Conservation (phyloP, 2,329 filamentous ascomycete genomes). For the Zymoseptoria tritici region DNA sequence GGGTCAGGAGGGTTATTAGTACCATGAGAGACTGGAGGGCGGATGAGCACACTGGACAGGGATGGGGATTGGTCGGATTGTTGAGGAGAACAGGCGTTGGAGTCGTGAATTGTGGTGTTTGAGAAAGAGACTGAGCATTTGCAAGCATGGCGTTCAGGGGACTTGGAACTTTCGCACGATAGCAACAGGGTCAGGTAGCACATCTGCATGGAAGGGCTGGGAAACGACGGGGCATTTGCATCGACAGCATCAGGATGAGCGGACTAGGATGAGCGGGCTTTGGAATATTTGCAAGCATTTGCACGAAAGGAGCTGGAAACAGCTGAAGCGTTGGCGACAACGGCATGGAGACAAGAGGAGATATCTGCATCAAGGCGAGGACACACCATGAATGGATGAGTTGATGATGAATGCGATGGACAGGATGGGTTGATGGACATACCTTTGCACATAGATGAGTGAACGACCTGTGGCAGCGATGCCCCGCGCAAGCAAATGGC, state of each 20-base stretch:
- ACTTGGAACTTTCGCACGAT: not conserved
- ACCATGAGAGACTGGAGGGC: constrained; percentile 38
- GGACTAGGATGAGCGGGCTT: not conserved
- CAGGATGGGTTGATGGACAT: not conserved
- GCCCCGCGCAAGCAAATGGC: too few relatives aligned
- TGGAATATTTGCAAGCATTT: too few relatives aligned
- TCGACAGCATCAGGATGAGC: not conserved
- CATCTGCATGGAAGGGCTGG: not conserved
- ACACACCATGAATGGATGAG: not conserved
- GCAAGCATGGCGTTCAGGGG: not conserved
- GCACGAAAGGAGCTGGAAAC: too few relatives aligned
- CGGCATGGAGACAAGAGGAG: not conserved
- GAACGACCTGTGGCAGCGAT: not conserved
- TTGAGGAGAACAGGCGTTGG: constrained; percentile 40
- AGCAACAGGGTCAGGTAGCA: not conserved
- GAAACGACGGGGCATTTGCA: not conserved
- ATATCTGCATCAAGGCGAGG: not conserved
- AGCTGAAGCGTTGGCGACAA: too few relatives aligned
- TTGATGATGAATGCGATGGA: not conserved
- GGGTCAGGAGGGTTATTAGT: constrained; percentile 42
- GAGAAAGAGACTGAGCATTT: constrained; percentile 12
- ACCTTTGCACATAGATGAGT: not conserved
- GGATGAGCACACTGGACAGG: constrained; percentile 33
- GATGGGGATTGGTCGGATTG: constrained; percentile 46
- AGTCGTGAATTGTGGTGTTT: constrained; percentile 48